These are phyloP conservation scores for Claviceps digitariae DNA, from an alignment of 2,329 filamentous ascomycete genomes.

Conservation along the genomic window DNA sequence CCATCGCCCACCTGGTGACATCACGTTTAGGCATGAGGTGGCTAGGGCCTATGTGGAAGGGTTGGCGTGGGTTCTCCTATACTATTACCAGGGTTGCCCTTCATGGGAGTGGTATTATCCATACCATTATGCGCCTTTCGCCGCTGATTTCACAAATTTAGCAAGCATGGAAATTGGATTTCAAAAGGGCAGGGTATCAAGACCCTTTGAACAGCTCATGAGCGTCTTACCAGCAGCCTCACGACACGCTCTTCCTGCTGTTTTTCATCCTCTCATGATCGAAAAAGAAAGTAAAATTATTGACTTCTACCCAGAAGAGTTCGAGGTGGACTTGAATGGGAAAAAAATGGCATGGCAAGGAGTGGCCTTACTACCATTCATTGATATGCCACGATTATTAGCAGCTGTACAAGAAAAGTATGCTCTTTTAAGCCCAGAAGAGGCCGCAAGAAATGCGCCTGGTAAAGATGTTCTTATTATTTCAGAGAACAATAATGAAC, in stretches of 20 bases:
- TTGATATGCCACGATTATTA: constrained; percentile 78
- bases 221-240: constrained; percentile 90
- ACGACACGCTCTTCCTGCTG: constrained; percentile 74
- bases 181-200: constrained; percentile 71
- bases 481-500: constrained; percentile 61
- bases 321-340: constrained; percentile 84
- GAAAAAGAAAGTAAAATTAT: constrained; percentile 81
- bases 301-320: constrained; percentile 94
- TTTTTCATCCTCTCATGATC: constrained; percentile 86
- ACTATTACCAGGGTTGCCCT: constrained; percentile 96
- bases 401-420: constrained; percentile 74
- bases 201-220: constrained; percentile 95
- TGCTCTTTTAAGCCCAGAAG: constrained; percentile 61
- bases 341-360: constrained; percentile 99
- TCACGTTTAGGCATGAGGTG: constrained; percentile 78
- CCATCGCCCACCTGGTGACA: constrained; percentile 63
- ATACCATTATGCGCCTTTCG: constrained; percentile 96
- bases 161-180: constrained; percentile 69
- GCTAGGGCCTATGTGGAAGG: constrained; percentile 89
- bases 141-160: constrained; percentile 81
- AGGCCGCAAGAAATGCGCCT: constrained; percentile 61
- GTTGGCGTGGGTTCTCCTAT: constrained; percentile 85
- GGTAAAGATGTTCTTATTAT: constrained; percentile 75
- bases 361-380: constrained; percentile 85
- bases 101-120: constrained; percentile 99